Conservation (phyloP, 2,329 filamentous ascomycete genomes). For the Helicocarpus griseus region DNA sequence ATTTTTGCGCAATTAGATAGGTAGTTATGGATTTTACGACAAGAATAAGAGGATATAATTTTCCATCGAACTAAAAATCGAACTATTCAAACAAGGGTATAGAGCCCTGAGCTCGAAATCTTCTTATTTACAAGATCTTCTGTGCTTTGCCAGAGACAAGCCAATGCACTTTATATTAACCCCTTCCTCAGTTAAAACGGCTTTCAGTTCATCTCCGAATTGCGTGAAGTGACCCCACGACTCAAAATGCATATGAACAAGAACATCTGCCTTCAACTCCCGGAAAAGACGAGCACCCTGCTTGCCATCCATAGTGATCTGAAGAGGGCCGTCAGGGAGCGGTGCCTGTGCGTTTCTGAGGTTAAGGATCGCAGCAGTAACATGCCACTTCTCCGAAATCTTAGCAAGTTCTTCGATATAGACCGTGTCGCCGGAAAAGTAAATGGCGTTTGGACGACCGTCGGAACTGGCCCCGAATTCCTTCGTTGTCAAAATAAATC, state of each 20-base stretch:
- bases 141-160: conserved; percentile 19
- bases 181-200: conserved; percentile 26
- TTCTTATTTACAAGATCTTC: conserved; percentile 5
- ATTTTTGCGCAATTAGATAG: too few relatives aligned
- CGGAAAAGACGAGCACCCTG: conserved; percentile 31
- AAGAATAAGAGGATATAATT: too few relatives aligned
- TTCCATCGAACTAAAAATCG: too few relatives aligned
- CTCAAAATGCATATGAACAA: conserved; percentile 42
- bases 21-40: too few relatives aligned
- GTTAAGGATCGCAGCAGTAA: conserved; percentile 34
- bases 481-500: conserved; percentile 33
- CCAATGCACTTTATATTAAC: conserved; percentile 28
- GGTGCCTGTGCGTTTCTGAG: conserved; percentile 26
- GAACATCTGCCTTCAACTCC: conserved; percentile 31
- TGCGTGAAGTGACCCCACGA: conserved; percentile 39
- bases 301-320: conserved; percentile 39
- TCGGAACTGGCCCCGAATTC: conserved; percentile 29
- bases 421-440: conserved; percentile 42
- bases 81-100: too few relatives aligned
- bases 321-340: conserved; percentile 19
- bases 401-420: conserved; percentile 33
- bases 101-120: too few relatives aligned
- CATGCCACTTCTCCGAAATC: conserved; percentile 28
- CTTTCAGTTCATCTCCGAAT: conserved; percentile 19
- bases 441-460: conserved; percentile 38